Percentiles rank a stretch among this genome's conserved stretches.
These are phyloP conservation scores for Closterium sp. DNA, from an alignment of 139 green algal genomes.

Conservation along the genomic window DNA sequence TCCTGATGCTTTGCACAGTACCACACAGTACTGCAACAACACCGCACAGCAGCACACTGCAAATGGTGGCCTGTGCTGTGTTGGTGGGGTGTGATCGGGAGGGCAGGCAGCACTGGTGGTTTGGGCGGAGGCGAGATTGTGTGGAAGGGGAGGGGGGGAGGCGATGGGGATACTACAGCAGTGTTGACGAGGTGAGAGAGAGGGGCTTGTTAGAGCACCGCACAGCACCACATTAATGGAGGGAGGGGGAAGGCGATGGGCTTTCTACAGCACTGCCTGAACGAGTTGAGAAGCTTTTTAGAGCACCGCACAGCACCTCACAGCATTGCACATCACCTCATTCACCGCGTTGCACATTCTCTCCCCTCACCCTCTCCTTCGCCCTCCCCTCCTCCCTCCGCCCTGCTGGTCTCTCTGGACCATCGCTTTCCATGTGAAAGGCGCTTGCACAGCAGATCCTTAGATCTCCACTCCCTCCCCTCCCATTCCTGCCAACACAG, in stretches of 20 bases:
- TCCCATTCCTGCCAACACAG: not conserved
- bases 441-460: not conserved
- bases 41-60: not conserved
- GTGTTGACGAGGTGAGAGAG: constrained; percentile 34
- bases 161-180: constrained; percentile 38
- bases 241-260: not conserved
- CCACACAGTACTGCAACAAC: not conserved
- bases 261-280: constrained; percentile 19
- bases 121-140: constrained; percentile 27
- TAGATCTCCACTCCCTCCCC: too few species aligned
- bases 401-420: not conserved
- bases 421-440: too few species aligned
- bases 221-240: not conserved
- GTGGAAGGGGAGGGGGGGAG: not conserved
- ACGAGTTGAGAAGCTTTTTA: constrained; percentile 16
- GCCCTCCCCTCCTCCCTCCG: not conserved
- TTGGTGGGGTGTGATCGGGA: constrained; percentile 26
- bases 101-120: constrained; percentile 39
- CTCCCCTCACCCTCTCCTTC: not conserved
- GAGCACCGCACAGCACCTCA: not conserved
- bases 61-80: not conserved
- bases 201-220: not conserved
- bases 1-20: too few species aligned
- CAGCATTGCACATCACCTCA: too few species aligned
- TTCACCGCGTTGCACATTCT: not conserved